Percentiles rank a stretch among this genome's conserved stretches.
These are phyloP conservation scores for Xerocomellus dryophilus DNA, from an alignment of 768 basidiomycete genomes.

Conservation along the genomic window DNA sequence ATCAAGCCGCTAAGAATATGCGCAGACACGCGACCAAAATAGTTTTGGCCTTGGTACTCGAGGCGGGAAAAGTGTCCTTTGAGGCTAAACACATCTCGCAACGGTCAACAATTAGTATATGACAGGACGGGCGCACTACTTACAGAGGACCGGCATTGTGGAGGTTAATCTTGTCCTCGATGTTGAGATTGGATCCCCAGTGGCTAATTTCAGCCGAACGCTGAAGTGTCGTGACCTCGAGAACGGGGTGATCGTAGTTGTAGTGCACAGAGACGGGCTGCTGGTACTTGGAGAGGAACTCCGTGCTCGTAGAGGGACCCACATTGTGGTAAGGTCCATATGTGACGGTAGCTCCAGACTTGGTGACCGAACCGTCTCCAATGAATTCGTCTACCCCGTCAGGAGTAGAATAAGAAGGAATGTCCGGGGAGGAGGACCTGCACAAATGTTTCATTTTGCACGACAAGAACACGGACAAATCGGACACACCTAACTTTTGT, in stretches of 20 bases:
- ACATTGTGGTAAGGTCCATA: constrained; percentile 87
- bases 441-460: constrained; percentile 1
- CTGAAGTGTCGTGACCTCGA: constrained; percentile 69
- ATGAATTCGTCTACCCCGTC: constrained; percentile 57
- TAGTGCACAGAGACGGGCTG: constrained; percentile 75
- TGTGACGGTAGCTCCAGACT: constrained; percentile 76
- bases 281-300: constrained; percentile 61
- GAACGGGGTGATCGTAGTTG: constrained; percentile 73
- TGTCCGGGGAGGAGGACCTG: constrained; percentile 68
- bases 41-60: constrained; percentile 75
- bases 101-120: not conserved
- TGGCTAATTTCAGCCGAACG: constrained; percentile 90
- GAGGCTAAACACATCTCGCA: constrained; percentile 48
- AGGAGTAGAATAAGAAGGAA: constrained; percentile 72
- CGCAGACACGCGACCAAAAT: constrained; percentile 60
- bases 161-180: constrained; percentile 84
- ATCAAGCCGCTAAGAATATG: constrained; percentile 71
- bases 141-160: constrained; percentile 88
- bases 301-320: constrained; percentile 53
- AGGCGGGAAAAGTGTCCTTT: constrained; percentile 96
- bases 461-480: not conserved
- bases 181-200: constrained; percentile 94
- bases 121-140: constrained; percentile 32
- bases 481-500: constrained; percentile 77
- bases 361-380: constrained; percentile 57